Evolutionary conservation across 2,329 filamentous ascomycete genomes (phyloP), one percentile per base, ranked within the genome.

Genomic region (Clonostachys rhizophaga): DNA sequence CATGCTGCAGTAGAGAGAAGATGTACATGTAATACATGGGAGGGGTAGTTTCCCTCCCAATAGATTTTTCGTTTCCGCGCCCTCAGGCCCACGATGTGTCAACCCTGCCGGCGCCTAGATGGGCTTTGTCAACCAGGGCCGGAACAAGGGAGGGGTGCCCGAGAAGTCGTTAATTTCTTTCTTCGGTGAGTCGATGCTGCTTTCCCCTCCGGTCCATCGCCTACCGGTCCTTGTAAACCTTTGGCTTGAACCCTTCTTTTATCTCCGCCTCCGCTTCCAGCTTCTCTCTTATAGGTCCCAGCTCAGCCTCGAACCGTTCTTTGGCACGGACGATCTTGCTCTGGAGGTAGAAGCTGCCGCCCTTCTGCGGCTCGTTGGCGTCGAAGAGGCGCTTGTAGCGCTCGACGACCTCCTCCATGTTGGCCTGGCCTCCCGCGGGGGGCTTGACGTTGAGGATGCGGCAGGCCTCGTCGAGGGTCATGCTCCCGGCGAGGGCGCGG

Each of bases 321-420:
- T 92, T 82, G 49, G 94, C 94, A 52, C 94, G 79, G 57, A 97
- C 71, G 47, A 99, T 83, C 73, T 99, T 99, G 77, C 92, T 97
- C 71, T 99, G 94, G 43, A 99, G 77, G 69, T 99, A 99, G 70
- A 99, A 99, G 60, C 91, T 96, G 46, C 94, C 94, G 35, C 94
- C 94, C 63, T 96, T 96, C 68, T 95, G 79, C 11, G 94, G 92
- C 54, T 99, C 89, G 71, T 99, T 99, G 57, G 82, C 74, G 68
- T 99, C 94, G 65, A 96, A 99, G 43, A 99, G 74, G 54, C 86
- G 84, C 81, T 97, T 97, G 78, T 97, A 99, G 46, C 91, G 80
- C 57, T 87, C 83, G 69, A 87, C 85, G 47, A 96, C 84, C 54
- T 86, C 78, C 58, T 91, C 88, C 64, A 91, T 74, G 63, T 91